Conservation (phyloP, 352 stramenopile species). For the Globisporangium okanoganense region DNA sequence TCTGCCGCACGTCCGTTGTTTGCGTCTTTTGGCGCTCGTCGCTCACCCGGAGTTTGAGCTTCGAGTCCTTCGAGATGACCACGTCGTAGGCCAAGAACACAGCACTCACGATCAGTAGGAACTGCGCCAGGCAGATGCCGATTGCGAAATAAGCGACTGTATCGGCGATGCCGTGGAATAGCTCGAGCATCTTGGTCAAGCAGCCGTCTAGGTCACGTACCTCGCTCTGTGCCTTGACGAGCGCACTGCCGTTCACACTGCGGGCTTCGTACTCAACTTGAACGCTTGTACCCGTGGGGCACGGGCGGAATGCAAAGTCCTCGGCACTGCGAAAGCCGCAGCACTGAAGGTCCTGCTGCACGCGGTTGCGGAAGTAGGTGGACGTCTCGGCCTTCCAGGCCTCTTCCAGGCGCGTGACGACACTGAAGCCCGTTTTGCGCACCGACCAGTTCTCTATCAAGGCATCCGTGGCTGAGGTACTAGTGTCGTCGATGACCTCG, state of each 20-base stretch:
- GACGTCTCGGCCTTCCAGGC: constrained; percentile 42
- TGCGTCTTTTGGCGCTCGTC: constrained; percentile 11
- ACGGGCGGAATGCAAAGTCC: constrained; percentile 47
- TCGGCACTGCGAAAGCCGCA: constrained; percentile 51
- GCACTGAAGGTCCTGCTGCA: constrained; percentile 68
- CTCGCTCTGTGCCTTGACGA: constrained; percentile 43
- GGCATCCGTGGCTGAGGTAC: constrained; percentile 14
- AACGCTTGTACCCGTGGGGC: constrained; percentile 37
- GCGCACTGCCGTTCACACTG: constrained; percentile 50
- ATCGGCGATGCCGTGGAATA: constrained; percentile 43
- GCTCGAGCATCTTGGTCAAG: constrained; percentile 41
- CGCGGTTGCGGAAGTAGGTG: constrained; percentile 35
- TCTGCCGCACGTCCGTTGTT: constrained; percentile 33
- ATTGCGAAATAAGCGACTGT: constrained; percentile 36
- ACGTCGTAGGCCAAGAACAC: constrained; percentile 64
- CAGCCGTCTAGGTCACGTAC: constrained; percentile 48
- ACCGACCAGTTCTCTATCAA: constrained; percentile 68
- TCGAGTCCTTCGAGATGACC: constrained; percentile 56
- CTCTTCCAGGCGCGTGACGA: constrained; percentile 37
- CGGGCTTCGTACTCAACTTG: constrained; percentile 57
- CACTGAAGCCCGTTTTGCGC: constrained; percentile 65
- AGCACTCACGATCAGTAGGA: constrained; percentile 33
- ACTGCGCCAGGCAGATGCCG: constrained; percentile 28
- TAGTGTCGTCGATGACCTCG: constrained; percentile 37
- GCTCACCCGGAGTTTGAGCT: constrained; percentile 58